phyloP scores from a whole-genome alignment of 169 alveolate species.

The Eimeria acervulina region DNA sequence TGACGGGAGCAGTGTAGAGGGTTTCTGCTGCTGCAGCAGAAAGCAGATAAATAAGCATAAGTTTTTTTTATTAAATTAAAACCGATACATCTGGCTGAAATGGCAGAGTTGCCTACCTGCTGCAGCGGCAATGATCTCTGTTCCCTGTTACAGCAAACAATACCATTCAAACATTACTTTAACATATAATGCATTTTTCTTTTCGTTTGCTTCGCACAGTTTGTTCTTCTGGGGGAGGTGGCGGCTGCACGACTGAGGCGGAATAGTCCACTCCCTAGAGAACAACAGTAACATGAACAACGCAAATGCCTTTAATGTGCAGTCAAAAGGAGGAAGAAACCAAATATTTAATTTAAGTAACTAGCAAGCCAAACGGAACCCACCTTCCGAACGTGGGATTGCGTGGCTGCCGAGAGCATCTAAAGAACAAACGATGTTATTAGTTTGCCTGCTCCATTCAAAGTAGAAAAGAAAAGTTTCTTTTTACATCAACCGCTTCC shows the following conservation, averaged over 20 bases:
- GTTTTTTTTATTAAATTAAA: too few species aligned
- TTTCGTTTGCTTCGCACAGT: neutral
- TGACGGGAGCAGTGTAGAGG: constrained; percentile 82
- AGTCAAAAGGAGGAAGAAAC: neutral
- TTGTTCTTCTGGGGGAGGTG: constrained; percentile 59
- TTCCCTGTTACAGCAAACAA: neutral
- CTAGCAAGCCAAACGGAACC: neutral
- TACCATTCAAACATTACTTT: neutral
- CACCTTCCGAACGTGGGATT: constrained; percentile 7
- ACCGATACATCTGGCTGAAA: neutral
- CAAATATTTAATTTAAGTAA: too few species aligned
- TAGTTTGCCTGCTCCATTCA: too few species aligned
- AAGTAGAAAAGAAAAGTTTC: neutral
- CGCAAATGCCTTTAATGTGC: neutral
- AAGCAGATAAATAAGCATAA: neutral
- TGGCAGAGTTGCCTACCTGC: neutral
- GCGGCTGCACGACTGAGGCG: constrained; percentile 67
- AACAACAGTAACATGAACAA: neutral
- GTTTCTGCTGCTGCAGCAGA: constrained; percentile 21
- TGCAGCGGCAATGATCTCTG: neutral
- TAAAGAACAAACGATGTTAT: neutral
- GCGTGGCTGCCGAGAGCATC: constrained; percentile 38
- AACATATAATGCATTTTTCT: neutral
- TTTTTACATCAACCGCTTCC: constrained; percentile 61
- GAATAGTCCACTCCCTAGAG: constrained; percentile 60